Conservation (phyloP, 345 rosid genomes). For the Populus pruinosa region DNA sequence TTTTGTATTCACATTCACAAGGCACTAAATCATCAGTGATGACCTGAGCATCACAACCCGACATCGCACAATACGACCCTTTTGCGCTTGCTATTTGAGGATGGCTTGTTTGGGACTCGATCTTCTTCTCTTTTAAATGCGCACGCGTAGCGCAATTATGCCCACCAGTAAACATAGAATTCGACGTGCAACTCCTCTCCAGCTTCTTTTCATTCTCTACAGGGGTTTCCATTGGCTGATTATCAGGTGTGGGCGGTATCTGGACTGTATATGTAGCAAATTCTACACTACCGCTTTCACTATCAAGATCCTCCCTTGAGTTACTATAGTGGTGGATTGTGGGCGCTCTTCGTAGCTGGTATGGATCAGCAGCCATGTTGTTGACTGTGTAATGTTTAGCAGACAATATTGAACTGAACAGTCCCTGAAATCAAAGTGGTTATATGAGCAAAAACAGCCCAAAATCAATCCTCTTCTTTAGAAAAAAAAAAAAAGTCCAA, state of each 20-base stretch:
- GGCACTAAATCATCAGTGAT: slow-evolving; percentile 34
- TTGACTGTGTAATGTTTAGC: not conserved
- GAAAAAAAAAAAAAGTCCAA: too few relatives aligned
- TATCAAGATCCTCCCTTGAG: slow-evolving; percentile 45
- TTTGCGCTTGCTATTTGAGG: slow-evolving; percentile 23
- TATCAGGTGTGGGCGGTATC: slow-evolving; percentile 67
- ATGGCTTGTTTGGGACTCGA: slow-evolving; percentile 26
- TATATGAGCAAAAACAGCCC: not conserved
- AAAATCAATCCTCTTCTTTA: not conserved
- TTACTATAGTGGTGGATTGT: slow-evolving; percentile 38
- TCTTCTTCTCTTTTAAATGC: slow-evolving; percentile 35
- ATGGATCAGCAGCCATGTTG: slow-evolving; percentile 37
- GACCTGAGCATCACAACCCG: slow-evolving; percentile 40
- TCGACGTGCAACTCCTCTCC: slow-evolving; percentile 18
- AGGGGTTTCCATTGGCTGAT: slow-evolving; percentile 32
- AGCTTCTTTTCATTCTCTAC: not conserved
- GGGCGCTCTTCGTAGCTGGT: slow-evolving; percentile 13
- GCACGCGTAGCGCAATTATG: slow-evolving; percentile 36
- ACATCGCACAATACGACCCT: slow-evolving; percentile 34
- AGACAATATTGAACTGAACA: not conserved
- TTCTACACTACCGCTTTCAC: slow-evolving; percentile 41
- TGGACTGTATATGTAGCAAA: slow-evolving; percentile 44
- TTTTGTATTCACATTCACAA: slow-evolving; percentile 47
- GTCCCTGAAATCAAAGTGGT: slow-evolving; percentile 18
- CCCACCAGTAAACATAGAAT: slow-evolving; percentile 47